phyloP scores from a whole-genome alignment of 305 asterid species.

The Fraxinus xanthoxyloides region DNA sequence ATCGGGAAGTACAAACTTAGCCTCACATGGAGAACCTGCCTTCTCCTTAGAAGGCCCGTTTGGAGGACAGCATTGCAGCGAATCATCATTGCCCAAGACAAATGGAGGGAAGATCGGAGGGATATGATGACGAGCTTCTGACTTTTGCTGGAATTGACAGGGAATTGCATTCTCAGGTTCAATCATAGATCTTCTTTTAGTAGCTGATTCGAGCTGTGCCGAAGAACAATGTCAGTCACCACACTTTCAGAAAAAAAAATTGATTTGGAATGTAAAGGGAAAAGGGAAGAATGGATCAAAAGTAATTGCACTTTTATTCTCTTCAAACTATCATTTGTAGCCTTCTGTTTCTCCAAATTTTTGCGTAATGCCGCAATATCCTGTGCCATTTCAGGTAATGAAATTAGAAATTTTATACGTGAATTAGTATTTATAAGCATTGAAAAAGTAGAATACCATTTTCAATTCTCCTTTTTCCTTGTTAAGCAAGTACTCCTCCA shows the following conservation, averaged over 20 bases:
- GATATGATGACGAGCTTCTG: slow-evolving; percentile 16
- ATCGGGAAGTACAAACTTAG: slow-evolving; percentile 59
- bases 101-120: slow-evolving; percentile 23
- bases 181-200: slow-evolving; percentile 7
- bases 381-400: slow-evolving; percentile 28
- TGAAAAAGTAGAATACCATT: slow-evolving; percentile 46
- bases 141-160: slow-evolving; percentile 27
- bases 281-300: background rate
- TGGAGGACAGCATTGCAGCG: slow-evolving; percentile 20
- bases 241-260: background rate
- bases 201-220: slow-evolving; percentile 45
- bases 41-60: slow-evolving; percentile 10
- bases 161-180: slow-evolving; percentile 28
- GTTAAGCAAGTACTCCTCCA: slow-evolving; percentile 52
- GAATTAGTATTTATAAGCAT: background rate
- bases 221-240: background rate
- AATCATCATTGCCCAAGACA: slow-evolving; percentile 16
- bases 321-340: slow-evolving; percentile 57
- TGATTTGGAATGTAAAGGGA: background rate
- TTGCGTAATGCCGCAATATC: slow-evolving; percentile 45
- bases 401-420: background rate
- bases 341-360: slow-evolving; percentile 57
- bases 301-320: slow-evolving; percentile 56
- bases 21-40: slow-evolving; percentile 18
- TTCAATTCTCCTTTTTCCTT: slow-evolving; percentile 69